A percentile compares a stretch with the other conserved stretches of the same genome.
Evolutionary conservation across 176 grass and related monocot species (phyloP).

Genomic region (Triticum dicoccoides): DNA sequence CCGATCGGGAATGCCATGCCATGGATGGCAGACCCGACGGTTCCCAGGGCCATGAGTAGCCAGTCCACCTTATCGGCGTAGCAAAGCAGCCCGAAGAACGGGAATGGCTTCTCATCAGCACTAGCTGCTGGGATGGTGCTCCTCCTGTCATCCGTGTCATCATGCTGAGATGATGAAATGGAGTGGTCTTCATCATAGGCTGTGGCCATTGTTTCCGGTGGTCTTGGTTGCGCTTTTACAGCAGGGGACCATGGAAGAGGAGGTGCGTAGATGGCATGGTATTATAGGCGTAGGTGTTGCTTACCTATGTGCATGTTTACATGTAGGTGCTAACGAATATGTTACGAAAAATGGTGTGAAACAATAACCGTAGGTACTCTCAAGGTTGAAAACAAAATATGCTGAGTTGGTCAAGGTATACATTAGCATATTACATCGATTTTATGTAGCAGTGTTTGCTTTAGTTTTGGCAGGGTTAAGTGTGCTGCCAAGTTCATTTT

Average conservation of each 20-base stretch:
- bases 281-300: slow-evolving; percentile 32
- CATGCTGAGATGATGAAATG: slow-evolving; percentile 34
- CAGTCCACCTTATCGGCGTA: slow-evolving; percentile 53
- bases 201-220: slow-evolving; percentile 28
- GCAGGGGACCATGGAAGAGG: background rate
- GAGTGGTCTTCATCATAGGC: slow-evolving; percentile 31
- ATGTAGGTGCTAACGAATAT: slow-evolving; percentile 35
- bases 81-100: slow-evolving; percentile 47
- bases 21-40: slow-evolving; percentile 48
- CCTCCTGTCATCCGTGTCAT: slow-evolving; percentile 31
- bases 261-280: slow-evolving; percentile 14
- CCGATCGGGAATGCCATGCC: slow-evolving; percentile 60
- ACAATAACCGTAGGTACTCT: slow-evolving; percentile 10
- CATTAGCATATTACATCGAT: background rate
- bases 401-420: background rate
- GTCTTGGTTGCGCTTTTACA: slow-evolving; percentile 6
- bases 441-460: slow-evolving; percentile 4
- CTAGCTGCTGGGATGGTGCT: slow-evolving; percentile 7
- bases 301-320: background rate
- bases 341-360: slow-evolving; percentile 8
- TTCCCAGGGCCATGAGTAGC: slow-evolving; percentile 56
- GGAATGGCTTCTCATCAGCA: slow-evolving; percentile 22
- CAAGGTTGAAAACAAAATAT: slow-evolving; percentile 28
- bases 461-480: slow-evolving; percentile 12
- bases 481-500: background rate